Conservation (phyloP, 2,329 filamentous ascomycete species). For the Colletotrichum sp. region DNA sequence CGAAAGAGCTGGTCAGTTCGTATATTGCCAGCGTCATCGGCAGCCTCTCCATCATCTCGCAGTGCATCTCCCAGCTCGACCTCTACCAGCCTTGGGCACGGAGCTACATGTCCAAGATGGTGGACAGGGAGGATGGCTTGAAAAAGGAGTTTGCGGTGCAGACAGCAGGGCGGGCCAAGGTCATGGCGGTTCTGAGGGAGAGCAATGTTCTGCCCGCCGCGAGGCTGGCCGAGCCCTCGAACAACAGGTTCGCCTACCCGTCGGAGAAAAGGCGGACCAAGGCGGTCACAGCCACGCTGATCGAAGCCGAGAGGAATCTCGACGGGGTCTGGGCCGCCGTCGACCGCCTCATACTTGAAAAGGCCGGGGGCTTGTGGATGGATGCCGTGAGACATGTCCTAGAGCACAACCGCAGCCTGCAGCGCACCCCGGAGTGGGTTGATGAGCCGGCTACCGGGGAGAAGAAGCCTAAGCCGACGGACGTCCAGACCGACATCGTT, state of each 20-base stretch:
- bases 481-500: not conserved
- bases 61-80: conserved; percentile 49
- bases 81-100: conserved; percentile 53
- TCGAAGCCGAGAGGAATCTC: conserved; percentile 49
- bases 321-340: conserved; percentile 49
- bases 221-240: conserved; percentile 34
- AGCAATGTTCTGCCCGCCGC: conserved; percentile 11
- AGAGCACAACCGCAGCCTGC: conserved; percentile 38
- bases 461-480: not conserved
- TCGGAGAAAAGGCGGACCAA: conserved; percentile 47
- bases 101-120: conserved; percentile 36
- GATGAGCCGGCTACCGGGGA: conserved; percentile 31
- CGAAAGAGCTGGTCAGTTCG: conserved; percentile 40
- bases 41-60: conserved; percentile 47
- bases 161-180: not conserved
- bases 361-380: conserved; percentile 22
- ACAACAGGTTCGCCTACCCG: conserved; percentile 47
- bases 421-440: conserved; percentile 54
- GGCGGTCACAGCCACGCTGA: conserved; percentile 47
- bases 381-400: conserved; percentile 34
- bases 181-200: conserved; percentile 15
- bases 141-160: not conserved
- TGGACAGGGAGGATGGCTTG: conserved; percentile 26
- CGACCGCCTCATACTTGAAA: conserved; percentile 12
- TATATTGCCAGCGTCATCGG: conserved; percentile 40